Evolutionary conservation across 495 filamentous ascomycete genomes (phyloP).

Genomic region (Amphirosellinia nigrospora): DNA sequence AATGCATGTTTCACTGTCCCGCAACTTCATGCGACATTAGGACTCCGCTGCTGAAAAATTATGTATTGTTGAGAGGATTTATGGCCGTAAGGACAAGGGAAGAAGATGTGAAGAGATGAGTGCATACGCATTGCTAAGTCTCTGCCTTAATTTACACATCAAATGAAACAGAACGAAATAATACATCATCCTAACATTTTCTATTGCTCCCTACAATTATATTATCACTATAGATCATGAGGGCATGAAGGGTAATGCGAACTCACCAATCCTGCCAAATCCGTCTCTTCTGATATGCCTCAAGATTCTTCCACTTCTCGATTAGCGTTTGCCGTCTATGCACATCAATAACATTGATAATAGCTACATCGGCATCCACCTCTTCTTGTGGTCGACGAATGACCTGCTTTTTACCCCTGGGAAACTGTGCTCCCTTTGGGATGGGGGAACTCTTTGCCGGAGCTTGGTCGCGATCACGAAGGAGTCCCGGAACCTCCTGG

Average conservation of each 20-base stretch:
- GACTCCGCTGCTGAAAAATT: too few relatives aligned
- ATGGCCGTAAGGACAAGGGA: not conserved
- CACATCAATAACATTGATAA: constrained; percentile 22
- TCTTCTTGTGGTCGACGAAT: not conserved
- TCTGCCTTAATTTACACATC: not conserved
- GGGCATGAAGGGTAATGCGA: not conserved
- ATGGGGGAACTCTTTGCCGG: not conserved
- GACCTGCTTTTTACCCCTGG: not conserved
- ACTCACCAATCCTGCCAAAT: constrained; percentile 40
- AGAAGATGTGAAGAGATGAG: not conserved
- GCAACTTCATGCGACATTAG: not conserved
- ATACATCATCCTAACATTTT: not conserved
- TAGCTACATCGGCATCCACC: not conserved
- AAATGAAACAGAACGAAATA: not conserved
- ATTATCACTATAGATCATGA: not conserved
- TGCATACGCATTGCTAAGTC: not conserved
- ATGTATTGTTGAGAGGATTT: too few relatives aligned
- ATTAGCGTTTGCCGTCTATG: constrained; percentile 24
- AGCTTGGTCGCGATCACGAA: constrained; percentile 23
- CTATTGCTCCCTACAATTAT: not conserved
- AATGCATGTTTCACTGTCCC: not conserved
- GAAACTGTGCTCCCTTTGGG: not conserved
- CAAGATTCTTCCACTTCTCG: constrained; percentile 31
- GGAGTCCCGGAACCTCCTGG: constrained; percentile 8
- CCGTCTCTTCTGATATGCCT: constrained; percentile 26